Percentiles rank a stretch among this genome's conserved stretches.
Conservation (phyloP, 1,284 basidiomycete species). For the Ustilago vetiveriae region DNA sequence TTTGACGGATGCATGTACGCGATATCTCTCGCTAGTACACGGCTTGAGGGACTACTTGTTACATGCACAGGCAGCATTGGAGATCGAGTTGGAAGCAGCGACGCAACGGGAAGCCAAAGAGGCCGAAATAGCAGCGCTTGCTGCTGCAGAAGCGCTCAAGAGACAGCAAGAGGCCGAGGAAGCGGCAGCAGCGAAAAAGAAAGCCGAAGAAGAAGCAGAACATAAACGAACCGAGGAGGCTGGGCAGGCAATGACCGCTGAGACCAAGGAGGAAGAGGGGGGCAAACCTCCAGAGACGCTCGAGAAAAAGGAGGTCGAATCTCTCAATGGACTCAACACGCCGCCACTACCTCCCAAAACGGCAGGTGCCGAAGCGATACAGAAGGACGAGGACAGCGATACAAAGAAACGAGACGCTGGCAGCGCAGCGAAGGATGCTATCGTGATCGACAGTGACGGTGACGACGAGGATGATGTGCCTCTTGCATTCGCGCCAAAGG, state of each 20-base stretch:
- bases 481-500: conserved; percentile 41
- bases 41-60: conserved; percentile 40
- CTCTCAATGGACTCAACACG: conserved; percentile 9
- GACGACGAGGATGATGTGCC: conserved; percentile 50
- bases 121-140: conserved; percentile 21
- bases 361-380: background rate
- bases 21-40: conserved; percentile 36
- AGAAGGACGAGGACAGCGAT: background rate
- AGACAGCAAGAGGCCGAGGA: conserved; percentile 26
- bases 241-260: conserved; percentile 1
- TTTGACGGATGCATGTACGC: conserved; percentile 34
- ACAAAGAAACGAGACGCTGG: conserved; percentile 1
- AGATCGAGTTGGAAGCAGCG: conserved; percentile 45
- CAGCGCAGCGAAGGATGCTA: conserved; percentile 24
- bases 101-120: conserved; percentile 39
- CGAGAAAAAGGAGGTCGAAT: conserved; percentile 11
- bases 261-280: background rate
- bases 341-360: conserved; percentile 9
- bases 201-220: conserved; percentile 14
- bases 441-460: conserved; percentile 44
- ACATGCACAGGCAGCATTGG: conserved; percentile 42
- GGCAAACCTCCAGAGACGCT: background rate
- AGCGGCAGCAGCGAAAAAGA: conserved; percentile 4
- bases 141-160: conserved; percentile 30
- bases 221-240: conserved; percentile 4